Base-by-base conservation (phyloP, 2,329 filamentous ascomycete species). In the Pyrenophora tritici-repentis region DNA sequence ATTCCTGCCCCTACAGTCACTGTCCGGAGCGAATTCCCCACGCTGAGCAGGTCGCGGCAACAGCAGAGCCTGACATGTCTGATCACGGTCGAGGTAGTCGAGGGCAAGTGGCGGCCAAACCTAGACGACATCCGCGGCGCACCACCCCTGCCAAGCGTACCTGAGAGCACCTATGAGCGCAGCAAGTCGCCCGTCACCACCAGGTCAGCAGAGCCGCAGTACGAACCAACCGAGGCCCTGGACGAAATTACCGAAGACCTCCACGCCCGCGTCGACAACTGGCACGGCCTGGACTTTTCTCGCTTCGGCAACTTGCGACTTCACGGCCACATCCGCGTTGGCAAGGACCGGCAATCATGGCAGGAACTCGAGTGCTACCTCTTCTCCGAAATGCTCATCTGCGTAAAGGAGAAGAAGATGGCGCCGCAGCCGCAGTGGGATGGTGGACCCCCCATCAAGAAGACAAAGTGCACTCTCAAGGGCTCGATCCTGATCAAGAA, bases 341-440 rank as follows among this genome's bases (percentile, higher is more conserved):
- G 94, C 63, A 99, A 99, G 75, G 94, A 99, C 74, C 91, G 91
- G 61, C 83, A 93, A 59, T 92, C 92, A 6, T 99, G 94, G 94
- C 94, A 99, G 78, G 94, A 97, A 72, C 78, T 99, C 47, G 92
- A 99, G 73, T 99, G 94, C 73, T 99, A 91, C 72, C 82, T 99
- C 24, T 99, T 99, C 70, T 90, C 89, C 4, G 94, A 99, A 77
- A 99, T 99, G 94, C 88, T 99, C 65, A 99, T 99, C 59, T 99
- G 94, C 70, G 91, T 99, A 55, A 99, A 97, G 76, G 94, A 97
- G 76, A 97, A 97, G 83, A 96, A 92, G 77, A 75, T 81, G 7
- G 61, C 79, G 33, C 71, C 65, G 55, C 79, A 82, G 33, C 81
- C 84, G 43, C 84, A 89, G 59, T 92, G 89, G 83, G 87, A 83